Base-by-base conservation (phyloP, 345 rosid genomes). In the Tarenaya hassleriana region DNA sequence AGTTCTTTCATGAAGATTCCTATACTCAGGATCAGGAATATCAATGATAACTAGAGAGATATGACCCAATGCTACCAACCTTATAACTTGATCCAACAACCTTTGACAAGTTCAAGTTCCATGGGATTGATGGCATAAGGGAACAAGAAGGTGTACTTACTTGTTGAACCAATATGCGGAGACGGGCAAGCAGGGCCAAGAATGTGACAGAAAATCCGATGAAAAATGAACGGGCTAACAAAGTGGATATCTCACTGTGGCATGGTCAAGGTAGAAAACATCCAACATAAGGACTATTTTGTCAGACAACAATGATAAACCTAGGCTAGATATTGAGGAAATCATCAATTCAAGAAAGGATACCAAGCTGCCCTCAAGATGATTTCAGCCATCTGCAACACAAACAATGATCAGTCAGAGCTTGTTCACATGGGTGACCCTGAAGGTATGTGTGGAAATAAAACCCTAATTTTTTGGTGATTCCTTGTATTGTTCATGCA, bases 351-450 rank as follows among this genome's bases (percentile, higher is more conserved):
- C 44, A 47, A 15, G 7, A 37, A 52, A 68, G 81, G 83, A 72
- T 76, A 88, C 95, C 43, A 68, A 44, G 98, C 98, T 38, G 95
- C 95, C 75, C 78, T 85, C 61, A 92, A 59, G 67, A 92, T 85
- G 13, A 95, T 88, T 65, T 88, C 94, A 55, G 80, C 84, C 81
- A 88, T 83, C 98, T 88, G 91, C 70, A 74, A 60, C 39, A 58
- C 35, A 62, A 41, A 72, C 47, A 58, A 15, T 18, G 32, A 47
- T 41, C 29, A 50, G 10, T 39, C 17, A 66, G 11, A 44, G 35
- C 56, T 46, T 24, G 42, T 37, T 56, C 52, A 48, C 20, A 55
- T 8, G 8, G 8, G 33, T n/a, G 15, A 58, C 13, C 41, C 10
- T n/a, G n/a, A n/a, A n/a, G 4, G 34, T 16, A 12, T 6, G 18